Evolutionary conservation across 306 rosid genomes (phyloP).

Genomic region (Prinsepia uniflora): DNA sequence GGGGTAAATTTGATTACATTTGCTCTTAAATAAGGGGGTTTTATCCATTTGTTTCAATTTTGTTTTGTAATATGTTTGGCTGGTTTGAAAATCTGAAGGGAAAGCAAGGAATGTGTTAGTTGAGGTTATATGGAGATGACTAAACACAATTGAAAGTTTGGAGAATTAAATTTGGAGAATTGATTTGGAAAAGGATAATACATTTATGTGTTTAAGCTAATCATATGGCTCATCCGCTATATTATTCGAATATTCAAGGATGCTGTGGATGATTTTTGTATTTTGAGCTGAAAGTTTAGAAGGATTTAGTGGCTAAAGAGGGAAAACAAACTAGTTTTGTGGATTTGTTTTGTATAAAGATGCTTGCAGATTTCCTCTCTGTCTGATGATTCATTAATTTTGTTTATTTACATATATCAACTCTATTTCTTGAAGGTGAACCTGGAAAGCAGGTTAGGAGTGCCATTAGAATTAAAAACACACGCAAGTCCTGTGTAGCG

Average conservation of each 20-base stretch:
- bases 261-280: neutral
- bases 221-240: neutral
- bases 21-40: too few species aligned
- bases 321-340: neutral
- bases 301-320: neutral
- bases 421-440: conserved; percentile 57
- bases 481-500: too few species aligned
- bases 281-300: neutral
- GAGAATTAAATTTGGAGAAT: too few species aligned
- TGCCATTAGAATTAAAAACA: too few species aligned
- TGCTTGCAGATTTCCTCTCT: neutral
- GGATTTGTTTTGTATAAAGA: neutral
- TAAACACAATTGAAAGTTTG: too few species aligned
- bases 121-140: too few species aligned
- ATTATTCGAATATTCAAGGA: neutral
- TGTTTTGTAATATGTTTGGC: too few species aligned
- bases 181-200: neutral
- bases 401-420: neutral
- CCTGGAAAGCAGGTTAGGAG: conserved; percentile 94
- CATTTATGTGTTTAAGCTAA: neutral
- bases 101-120: too few species aligned
- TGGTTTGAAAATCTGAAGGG: too few species aligned
- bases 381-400: neutral
- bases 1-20: too few species aligned
- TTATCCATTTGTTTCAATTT: too few species aligned